Percentiles rank a stretch among this genome's conserved stretches.
phyloP scores from a whole-genome alignment of 495 filamentous ascomycete species.

The Extremus antarcticus region DNA sequence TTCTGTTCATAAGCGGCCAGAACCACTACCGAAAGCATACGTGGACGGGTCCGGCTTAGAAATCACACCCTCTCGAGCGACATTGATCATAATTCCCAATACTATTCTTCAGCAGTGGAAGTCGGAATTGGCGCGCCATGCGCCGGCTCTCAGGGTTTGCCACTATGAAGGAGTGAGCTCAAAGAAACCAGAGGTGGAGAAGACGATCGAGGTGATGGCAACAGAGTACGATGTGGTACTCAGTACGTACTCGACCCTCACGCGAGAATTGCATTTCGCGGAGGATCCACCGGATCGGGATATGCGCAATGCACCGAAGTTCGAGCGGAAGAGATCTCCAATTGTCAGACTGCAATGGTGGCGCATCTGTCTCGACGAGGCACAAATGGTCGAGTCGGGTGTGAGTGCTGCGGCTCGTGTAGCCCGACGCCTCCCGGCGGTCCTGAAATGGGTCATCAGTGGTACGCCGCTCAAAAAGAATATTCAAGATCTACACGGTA shows the following conservation, averaged over 20 bases:
- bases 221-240: conserved; percentile 64
- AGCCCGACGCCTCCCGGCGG: conserved; percentile 65
- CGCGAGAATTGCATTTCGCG: conserved; percentile 66
- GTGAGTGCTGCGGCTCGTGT: conserved; percentile 73
- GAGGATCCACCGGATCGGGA: conserved; percentile 50
- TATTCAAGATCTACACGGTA: conserved; percentile 53
- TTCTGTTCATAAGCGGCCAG: conserved; percentile 40
- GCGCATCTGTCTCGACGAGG: conserved; percentile 88
- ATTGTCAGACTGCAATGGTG: conserved; percentile 77
- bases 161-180: conserved; percentile 32
- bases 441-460: conserved; percentile 87
- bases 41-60: conserved; percentile 25
- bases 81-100: conserved; percentile 77
- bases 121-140: conserved; percentile 62
- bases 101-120: conserved; percentile 81
- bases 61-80: conserved; percentile 48
- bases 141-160: conserved; percentile 43
- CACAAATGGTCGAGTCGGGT: conserved; percentile 87
- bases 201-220: conserved; percentile 41
- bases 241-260: conserved; percentile 73
- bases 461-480: conserved; percentile 80
- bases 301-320: conserved; percentile 55
- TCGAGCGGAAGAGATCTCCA: conserved; percentile 59
- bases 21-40: conserved; percentile 24
- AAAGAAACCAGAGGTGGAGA: conserved; percentile 24